phyloP scores from a whole-genome alignment of 768 basidiomycete genomes.

The Strobilomyces dryophilus region DNA sequence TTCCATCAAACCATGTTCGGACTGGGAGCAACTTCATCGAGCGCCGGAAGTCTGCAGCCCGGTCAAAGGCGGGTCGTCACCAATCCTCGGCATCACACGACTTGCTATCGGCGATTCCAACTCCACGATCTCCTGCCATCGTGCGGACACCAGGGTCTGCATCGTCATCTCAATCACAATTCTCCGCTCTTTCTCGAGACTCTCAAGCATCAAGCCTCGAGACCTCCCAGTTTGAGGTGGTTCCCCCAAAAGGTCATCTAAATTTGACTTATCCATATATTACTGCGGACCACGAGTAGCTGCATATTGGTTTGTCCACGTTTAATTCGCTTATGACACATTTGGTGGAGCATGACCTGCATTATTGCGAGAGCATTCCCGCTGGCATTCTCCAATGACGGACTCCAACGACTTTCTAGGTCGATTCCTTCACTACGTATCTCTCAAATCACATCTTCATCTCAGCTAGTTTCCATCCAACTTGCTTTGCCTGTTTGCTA shows the following conservation, averaged over 20 bases:
- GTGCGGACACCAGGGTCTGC: conserved; percentile 18
- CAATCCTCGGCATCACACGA: conserved; percentile 31
- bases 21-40: conserved; percentile 31
- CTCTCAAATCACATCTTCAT: conserved; percentile 8
- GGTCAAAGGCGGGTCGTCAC: conserved; percentile 20
- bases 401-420: conserved; percentile 5
- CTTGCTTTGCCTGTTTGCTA: conserved; percentile 19
- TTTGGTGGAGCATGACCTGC: conserved; percentile 9
- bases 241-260: conserved; percentile 44
- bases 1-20: conserved; percentile 31
- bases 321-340: conserved; percentile 16
- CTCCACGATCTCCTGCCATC: conserved; percentile 10
- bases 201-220: conserved; percentile 44
- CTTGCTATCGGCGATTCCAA: conserved; percentile 14
- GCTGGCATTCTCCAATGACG: conserved; percentile 8
- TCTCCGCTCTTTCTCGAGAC: conserved; percentile 22
- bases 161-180: conserved; percentile 28
- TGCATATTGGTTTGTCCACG: conserved; percentile 13
- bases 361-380: conserved; percentile 12
- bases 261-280: conserved; percentile 58
- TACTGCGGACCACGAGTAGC: conserved; percentile 41
- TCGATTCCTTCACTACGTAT: conserved; percentile 5
- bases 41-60: conserved; percentile 18
- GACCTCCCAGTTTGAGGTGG: conserved; percentile 63
- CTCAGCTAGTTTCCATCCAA: conserved; percentile 14